Evolutionary conservation across 108 stramenopile genomes (phyloP).

Genomic region (Fragilaria crotonensis): DNA sequence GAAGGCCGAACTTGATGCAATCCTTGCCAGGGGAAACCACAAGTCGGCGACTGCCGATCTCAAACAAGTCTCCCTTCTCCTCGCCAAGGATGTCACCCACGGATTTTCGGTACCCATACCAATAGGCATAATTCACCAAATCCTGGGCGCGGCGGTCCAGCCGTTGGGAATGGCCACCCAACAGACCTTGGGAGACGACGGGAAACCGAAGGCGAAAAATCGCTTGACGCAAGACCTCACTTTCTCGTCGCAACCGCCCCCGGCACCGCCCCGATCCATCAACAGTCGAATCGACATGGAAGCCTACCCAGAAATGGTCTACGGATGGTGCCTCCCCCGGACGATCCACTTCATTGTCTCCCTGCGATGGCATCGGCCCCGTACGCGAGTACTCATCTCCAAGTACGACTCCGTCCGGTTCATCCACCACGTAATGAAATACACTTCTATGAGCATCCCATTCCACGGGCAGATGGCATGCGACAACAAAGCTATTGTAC

Average conservation of each 20-base stretch:
- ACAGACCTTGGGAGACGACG: not conserved
- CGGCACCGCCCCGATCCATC: too few species aligned
- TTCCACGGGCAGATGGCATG: too few species aligned
- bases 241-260: not conserved
- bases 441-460: too few species aligned
- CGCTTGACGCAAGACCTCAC: not conserved
- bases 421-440: too few species aligned
- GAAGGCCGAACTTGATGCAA: not conserved
- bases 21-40: not conserved
- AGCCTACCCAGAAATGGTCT: too few species aligned
- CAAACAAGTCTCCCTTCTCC: too few species aligned
- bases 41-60: too few species aligned
- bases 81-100: not conserved
- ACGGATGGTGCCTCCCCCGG: too few species aligned
- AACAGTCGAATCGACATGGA: not conserved
- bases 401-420: not conserved
- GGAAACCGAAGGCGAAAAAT: not conserved
- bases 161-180: not conserved
- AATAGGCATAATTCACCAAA: not conserved
- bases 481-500: too few species aligned
- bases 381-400: not conserved
- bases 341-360: not conserved
- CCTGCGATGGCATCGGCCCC: not conserved
- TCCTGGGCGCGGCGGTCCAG: not conserved
- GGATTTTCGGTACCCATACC: not conserved